A percentile compares a stretch with the other conserved stretches of the same genome.
These are phyloP conservation scores for Ophiostoma montium DNA, from an alignment of 2,329 filamentous ascomycete species.

Conservation along the genomic window DNA sequence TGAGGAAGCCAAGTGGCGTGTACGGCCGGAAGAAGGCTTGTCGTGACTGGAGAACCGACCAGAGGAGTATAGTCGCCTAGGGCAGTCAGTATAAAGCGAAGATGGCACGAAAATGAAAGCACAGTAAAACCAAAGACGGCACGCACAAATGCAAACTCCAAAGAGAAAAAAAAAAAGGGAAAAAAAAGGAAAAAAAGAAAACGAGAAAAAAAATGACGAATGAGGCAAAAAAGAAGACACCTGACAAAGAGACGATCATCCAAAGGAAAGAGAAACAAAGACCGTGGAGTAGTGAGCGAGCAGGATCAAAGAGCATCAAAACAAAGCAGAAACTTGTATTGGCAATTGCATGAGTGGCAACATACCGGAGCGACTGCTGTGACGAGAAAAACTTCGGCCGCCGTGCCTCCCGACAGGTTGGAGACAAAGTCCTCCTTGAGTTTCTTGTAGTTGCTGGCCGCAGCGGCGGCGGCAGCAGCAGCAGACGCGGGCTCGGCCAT, in stretches of 20 bases:
- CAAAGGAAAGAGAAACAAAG: too few relatives aligned
- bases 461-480: constrained; percentile 8
- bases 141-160: too few relatives aligned
- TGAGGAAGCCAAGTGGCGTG: constrained; percentile 48
- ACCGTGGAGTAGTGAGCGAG: too few relatives aligned
- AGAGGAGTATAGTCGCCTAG: constrained; percentile 69
- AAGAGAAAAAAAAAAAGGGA: too few relatives aligned
- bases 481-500: constrained; percentile 7
- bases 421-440: constrained; percentile 94
- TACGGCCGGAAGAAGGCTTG: constrained; percentile 74
- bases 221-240: constrained; percentile 2
- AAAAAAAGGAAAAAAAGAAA: too few relatives aligned
- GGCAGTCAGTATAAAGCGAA: neutral
- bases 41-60: constrained; percentile 76
- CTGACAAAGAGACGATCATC: too few relatives aligned
- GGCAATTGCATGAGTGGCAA: constrained; percentile 6
- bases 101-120: too few relatives aligned
- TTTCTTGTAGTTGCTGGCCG: constrained; percentile 60
- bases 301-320: too few relatives aligned
- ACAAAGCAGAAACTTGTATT: too few relatives aligned
- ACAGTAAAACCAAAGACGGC: too few relatives aligned
- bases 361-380: constrained; percentile 73
- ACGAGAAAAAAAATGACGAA: too few relatives aligned
- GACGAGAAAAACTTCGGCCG: constrained; percentile 76
- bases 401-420: constrained; percentile 68